Base-by-base conservation (phyloP, 805 yeast species). In the Yarrowia deformans region DNA sequence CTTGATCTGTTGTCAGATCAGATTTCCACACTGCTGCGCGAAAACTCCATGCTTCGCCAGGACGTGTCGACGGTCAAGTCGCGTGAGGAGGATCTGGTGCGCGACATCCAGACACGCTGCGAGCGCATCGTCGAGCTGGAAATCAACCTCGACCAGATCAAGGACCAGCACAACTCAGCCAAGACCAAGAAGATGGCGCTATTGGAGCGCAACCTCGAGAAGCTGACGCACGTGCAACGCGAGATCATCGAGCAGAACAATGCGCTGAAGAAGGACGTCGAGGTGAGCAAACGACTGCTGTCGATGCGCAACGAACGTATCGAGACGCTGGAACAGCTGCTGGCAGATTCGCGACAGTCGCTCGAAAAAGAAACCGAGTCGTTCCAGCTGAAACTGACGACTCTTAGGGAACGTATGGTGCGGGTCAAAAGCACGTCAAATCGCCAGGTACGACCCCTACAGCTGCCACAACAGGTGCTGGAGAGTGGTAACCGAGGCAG, bases 181-280 rank as follows among this genome's bases (percentile, higher is more conserved):
- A 74, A 74, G 66, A 72, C 72, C 35, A 82, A 84, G 71, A 85
- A 84, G 72, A 75, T 87, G 37, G 80, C 83, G 58, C 82, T 84
- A 12, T 76, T 90, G 67, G 91, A 88, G 72, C 81, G 83, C 60
- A 83, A 91, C 0, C 77, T 90, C 19, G 84, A 83, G 54, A 87
- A 83, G 70, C 82, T 90, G 71, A 82, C 85, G 19, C 80, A 79
- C n/a, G 87, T 88, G 69, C 82, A 89, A 68, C 82, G 82, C 64
- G 90, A 89, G 70, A 83, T 88, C 40, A 89, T 88, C 70, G 77
- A 81, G n/a, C 88, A 88, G 74, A 90, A 90, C 74, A 78, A 81
- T 39, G 80, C 84, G 63, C 77, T 90, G 42, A 81, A 85, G 64
- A 85, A 82, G 72, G 91, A 89, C 72, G 79, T 88, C 19, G 80